A percentile compares a stretch with the other conserved stretches of the same genome.
These are phyloP conservation scores for Cerioporus squamosus DNA, from an alignment of 1,284 basidiomycete genomes.

Conservation along the genomic window DNA sequence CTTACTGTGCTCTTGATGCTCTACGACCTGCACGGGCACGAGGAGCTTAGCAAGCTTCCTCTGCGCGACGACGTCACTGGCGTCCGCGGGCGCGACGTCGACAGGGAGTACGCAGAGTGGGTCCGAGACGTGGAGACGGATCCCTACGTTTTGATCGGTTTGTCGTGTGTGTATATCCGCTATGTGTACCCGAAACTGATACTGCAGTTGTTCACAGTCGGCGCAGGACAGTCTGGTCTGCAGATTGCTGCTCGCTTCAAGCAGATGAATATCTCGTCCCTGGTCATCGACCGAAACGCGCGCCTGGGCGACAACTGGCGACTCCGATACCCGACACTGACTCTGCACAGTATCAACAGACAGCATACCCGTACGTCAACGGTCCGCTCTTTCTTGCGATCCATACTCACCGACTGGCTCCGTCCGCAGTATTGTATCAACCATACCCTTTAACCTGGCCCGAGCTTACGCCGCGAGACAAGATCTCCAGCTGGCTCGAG, in stretches of 20 bases:
- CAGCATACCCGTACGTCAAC: conserved; percentile 29
- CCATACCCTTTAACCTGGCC: conserved; percentile 37
- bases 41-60: conserved; percentile 23
- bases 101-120: no score
- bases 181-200: not conserved
- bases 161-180: no score
- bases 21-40: conserved; percentile 35
- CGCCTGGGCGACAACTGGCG: conserved; percentile 60
- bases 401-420: not conserved
- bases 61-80: conserved; percentile 7
- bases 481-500: conserved; percentile 68
- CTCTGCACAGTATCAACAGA: conserved; percentile 45
- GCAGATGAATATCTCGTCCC: conserved; percentile 49
- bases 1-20: conserved; percentile 31
- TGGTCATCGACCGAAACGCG: conserved; percentile 51
- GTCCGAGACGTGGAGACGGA: no score
- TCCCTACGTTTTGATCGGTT: no score
- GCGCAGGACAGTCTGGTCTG: conserved; percentile 58
- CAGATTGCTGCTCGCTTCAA: conserved; percentile 55
- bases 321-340: conserved; percentile 52
- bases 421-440: conserved; percentile 40
- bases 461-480: conserved; percentile 31
- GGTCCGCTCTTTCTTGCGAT: not conserved
- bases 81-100: not conserved
- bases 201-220: conserved; percentile 38